These are phyloP conservation scores for Hamiltosporidium tvaerminnensis DNA, from an alignment of 371 early-diverging fungal species.

Conservation along the genomic window DNA sequence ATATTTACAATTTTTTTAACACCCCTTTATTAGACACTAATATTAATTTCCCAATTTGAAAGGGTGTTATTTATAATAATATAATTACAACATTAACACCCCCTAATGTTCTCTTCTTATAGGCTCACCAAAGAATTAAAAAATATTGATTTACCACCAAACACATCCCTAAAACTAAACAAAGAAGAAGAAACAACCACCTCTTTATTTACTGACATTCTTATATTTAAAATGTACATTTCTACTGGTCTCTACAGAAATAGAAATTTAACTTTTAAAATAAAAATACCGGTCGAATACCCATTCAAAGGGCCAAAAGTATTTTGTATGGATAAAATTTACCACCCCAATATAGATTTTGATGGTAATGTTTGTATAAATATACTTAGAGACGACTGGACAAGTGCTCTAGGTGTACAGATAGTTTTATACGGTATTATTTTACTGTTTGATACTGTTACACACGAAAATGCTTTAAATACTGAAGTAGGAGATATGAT, in stretches of 20 bases:
- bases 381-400: conserved; percentile 48
- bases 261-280: conserved; percentile 14
- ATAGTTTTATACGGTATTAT: conserved; percentile 32
- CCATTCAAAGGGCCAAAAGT: conserved; percentile 51
- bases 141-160: too few species aligned
- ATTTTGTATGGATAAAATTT: conserved; percentile 23
- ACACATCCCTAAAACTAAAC: too few species aligned
- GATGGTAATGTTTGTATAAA: conserved; percentile 45
- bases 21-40: too few species aligned
- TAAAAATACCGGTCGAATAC: conserved; percentile 30
- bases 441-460: conserved; percentile 37
- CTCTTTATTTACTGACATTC: too few species aligned
- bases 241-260: conserved; percentile 1
- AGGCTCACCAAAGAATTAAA: too few species aligned
- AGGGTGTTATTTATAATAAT: too few species aligned
- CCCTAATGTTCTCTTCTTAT: too few species aligned
- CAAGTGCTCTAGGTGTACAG: conserved; percentile 29
- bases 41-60: too few species aligned
- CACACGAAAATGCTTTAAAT: conserved; percentile 45
- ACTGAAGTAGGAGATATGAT: conserved; percentile 38
- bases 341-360: conserved; percentile 49
- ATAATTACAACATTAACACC: too few species aligned
- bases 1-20: too few species aligned
- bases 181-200: too few species aligned
- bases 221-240: too few species aligned